These are phyloP conservation scores for Ophiostoma ips DNA, from an alignment of 2,329 filamentous ascomycete genomes.

Conservation along the genomic window DNA sequence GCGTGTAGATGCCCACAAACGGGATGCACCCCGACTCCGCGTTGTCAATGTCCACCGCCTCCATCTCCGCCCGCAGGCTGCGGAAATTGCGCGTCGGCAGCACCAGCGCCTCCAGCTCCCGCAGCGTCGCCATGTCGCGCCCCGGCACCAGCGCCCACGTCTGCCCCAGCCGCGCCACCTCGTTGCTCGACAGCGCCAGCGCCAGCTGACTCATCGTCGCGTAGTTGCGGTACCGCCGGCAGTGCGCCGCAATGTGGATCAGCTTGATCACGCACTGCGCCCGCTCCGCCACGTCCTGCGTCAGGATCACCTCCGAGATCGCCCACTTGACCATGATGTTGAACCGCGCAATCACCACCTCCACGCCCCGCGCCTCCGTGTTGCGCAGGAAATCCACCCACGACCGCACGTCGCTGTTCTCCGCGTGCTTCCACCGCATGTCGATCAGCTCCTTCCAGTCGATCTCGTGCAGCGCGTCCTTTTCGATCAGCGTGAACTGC, in stretches of 20 bases:
- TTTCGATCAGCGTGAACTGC: slow-evolving; percentile 75
- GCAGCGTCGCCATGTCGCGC: slow-evolving; percentile 50
- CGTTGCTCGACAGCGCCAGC: slow-evolving; percentile 61
- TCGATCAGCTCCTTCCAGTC: slow-evolving; percentile 81
- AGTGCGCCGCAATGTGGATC: slow-evolving; percentile 68
- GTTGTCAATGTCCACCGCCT: slow-evolving; percentile 38
- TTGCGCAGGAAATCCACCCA: slow-evolving; percentile 73
- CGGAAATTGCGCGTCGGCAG: slow-evolving; percentile 68
- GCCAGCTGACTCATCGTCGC: slow-evolving; percentile 72
- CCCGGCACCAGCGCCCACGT: slow-evolving; percentile 61
- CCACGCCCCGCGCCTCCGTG: slow-evolving; percentile 59
- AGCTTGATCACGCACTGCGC: slow-evolving; percentile 66
- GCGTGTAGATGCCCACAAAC: slow-evolving; percentile 72
- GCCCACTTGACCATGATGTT: slow-evolving; percentile 84
- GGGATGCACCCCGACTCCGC: slow-evolving; percentile 63
- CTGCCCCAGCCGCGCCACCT: slow-evolving; percentile 50
- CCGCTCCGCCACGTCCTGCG: slow-evolving; percentile 55
- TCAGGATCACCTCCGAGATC: slow-evolving; percentile 65
- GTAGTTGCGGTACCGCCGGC: slow-evolving; percentile 65
- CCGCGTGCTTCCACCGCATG: slow-evolving; percentile 63
- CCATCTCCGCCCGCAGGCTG: slow-evolving; percentile 67
- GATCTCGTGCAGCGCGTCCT: slow-evolving; percentile 72
- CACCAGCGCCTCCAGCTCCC: slow-evolving; percentile 56
- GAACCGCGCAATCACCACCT: slow-evolving; percentile 74
- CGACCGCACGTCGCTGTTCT: slow-evolving; percentile 50